A percentile compares a stretch with the other conserved stretches of the same genome.
Conservation (phyloP, 2,329 filamentous ascomycete species). For the Venturia oleaginea region DNA sequence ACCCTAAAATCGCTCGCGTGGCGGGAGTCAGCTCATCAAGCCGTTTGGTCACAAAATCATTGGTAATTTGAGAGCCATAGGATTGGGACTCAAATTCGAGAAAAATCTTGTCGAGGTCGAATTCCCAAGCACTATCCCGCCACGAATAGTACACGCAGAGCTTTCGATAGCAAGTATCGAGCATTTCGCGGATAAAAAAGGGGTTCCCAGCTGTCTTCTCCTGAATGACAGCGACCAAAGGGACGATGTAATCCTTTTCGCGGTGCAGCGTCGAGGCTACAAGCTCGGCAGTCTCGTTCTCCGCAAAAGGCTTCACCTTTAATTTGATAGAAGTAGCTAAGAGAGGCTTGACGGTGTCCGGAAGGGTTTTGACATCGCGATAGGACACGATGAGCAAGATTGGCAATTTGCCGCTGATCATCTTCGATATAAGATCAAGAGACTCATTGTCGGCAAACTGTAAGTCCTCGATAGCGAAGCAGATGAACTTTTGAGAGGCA, state of each 20-base stretch:
- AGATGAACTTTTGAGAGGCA: slow-evolving; percentile 75
- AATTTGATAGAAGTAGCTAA: slow-evolving; percentile 52
- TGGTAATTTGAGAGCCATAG: slow-evolving; percentile 71
- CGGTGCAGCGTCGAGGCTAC: slow-evolving; percentile 74
- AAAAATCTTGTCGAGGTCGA: slow-evolving; percentile 77
- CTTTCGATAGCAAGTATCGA: slow-evolving; percentile 77
- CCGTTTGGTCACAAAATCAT: slow-evolving; percentile 70
- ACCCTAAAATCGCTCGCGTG: slow-evolving; percentile 71
- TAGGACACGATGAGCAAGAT: slow-evolving; percentile 72
- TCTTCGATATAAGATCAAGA: slow-evolving; percentile 71
- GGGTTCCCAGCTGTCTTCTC: slow-evolving; percentile 84
- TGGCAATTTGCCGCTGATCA: slow-evolving; percentile 68
- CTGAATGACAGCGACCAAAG: slow-evolving; percentile 75
- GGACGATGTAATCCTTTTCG: slow-evolving; percentile 59
- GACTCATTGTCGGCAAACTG: slow-evolving; percentile 88
- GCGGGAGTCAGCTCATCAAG: slow-evolving; percentile 66
- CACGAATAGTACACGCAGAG: slow-evolving; percentile 90
- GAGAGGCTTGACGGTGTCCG: slow-evolving; percentile 28
- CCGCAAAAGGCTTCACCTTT: slow-evolving; percentile 60
- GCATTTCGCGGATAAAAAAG: slow-evolving; percentile 86
- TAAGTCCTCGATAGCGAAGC: slow-evolving; percentile 79
- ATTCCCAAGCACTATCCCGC: slow-evolving; percentile 72
- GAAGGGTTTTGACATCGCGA: slow-evolving; percentile 31
- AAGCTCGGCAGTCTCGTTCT: slow-evolving; percentile 73
- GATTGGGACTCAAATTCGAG: slow-evolving; percentile 72